These are phyloP conservation scores for Cyathus striatus DNA, from an alignment of 768 basidiomycete genomes.

Conservation along the genomic window DNA sequence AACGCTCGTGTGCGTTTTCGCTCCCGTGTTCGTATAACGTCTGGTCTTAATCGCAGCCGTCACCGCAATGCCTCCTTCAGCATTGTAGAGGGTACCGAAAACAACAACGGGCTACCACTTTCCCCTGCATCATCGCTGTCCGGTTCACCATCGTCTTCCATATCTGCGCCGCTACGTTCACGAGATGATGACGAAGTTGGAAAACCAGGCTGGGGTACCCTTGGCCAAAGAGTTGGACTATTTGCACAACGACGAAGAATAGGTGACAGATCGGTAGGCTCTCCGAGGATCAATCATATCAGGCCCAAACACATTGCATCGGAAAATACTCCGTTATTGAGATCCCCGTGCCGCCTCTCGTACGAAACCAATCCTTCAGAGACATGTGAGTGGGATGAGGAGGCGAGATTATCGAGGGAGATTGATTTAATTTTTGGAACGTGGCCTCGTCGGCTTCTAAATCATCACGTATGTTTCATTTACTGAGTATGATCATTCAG, in stretches of 20 bases:
- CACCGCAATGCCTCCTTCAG: constrained; percentile 14
- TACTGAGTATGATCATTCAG: not conserved
- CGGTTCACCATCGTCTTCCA: constrained; percentile 71
- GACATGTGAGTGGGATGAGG: constrained; percentile 11
- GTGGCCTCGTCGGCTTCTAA: constrained; percentile 68
- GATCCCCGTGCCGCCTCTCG: not conserved
- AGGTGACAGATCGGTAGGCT: not conserved
- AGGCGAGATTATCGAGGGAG: constrained; percentile 36
- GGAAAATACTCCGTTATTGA: not conserved
- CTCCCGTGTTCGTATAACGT: constrained; percentile 74
- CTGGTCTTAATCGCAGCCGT: constrained; percentile 52
- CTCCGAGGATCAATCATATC: not conserved
- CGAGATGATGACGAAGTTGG: constrained; percentile 39
- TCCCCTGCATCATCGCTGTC: constrained; percentile 40
- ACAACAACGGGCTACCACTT: constrained; percentile 13
- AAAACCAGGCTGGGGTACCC: constrained; percentile 53
- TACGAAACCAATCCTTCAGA: not conserved
- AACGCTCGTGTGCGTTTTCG: constrained; percentile 59
- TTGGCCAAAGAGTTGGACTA: constrained; percentile 47
- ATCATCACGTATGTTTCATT: constrained; percentile 51
- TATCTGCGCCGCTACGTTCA: constrained; percentile 73
- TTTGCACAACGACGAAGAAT: not conserved
- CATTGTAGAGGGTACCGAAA: constrained; percentile 6
- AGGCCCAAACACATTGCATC: not conserved
- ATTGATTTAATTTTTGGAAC: constrained; percentile 55